Evolutionary conservation across 2,329 filamentous ascomycete species (phyloP).

Genomic region (Gyromitra esculenta): DNA sequence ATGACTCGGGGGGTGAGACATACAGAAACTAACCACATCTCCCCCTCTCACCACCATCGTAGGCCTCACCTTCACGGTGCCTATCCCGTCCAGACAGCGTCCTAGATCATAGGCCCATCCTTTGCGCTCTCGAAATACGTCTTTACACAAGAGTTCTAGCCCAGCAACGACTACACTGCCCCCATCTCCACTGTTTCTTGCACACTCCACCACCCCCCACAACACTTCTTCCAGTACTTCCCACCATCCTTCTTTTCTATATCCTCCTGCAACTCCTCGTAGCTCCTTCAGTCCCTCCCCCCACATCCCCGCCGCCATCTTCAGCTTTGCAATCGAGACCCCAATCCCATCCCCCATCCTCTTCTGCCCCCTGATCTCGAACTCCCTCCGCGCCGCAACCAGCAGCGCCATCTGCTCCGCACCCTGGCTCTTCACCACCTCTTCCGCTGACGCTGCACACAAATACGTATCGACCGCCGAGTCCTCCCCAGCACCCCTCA

Average conservation of each 20-base stretch:
- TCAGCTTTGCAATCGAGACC: conserved; percentile 48
- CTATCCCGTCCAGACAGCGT: conserved; percentile 67
- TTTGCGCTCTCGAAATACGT: conserved; percentile 67
- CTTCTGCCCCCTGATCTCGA: conserved; percentile 42
- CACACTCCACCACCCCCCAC: conserved; percentile 70
- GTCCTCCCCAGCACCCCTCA: conserved; percentile 70
- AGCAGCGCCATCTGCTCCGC: conserved; percentile 45
- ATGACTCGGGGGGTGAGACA: conserved; percentile 18
- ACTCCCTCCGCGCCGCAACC: conserved; percentile 48
- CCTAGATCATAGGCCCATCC: conserved; percentile 72
- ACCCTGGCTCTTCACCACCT: conserved; percentile 49
- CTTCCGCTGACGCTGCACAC: conserved; percentile 67
- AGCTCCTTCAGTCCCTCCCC: conserved; percentile 67
- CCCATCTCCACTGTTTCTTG: conserved; percentile 65
- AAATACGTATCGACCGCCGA: conserved; percentile 72
- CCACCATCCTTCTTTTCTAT: conserved; percentile 70
- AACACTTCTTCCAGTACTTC: conserved; percentile 69
- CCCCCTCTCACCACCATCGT: conserved; percentile 66
- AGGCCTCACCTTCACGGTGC: conserved; percentile 63
- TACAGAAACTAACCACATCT: conserved; percentile 65
- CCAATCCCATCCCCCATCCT: conserved; percentile 49
- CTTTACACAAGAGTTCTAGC: conserved; percentile 67
- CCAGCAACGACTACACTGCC: conserved; percentile 71
- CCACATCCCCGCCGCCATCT: conserved; percentile 61
- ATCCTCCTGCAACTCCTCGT: conserved; percentile 68